Percentiles rank a stretch among this genome's conserved stretches.
These are phyloP conservation scores for Podospora comata DNA, from an alignment of 495 filamentous ascomycete genomes.

Conservation along the genomic window DNA sequence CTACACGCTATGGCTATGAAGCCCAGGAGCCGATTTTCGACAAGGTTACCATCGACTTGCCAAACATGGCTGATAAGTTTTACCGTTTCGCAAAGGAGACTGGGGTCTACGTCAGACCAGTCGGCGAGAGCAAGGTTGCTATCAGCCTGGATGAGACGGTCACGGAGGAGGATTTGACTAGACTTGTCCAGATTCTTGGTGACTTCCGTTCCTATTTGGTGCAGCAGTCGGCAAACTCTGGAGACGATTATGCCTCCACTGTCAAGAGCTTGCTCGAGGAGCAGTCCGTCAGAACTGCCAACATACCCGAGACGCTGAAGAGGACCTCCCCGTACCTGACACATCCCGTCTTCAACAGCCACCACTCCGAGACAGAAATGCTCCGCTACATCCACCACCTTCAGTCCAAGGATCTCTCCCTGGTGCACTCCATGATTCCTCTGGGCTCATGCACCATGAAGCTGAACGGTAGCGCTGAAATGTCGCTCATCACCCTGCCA, in stretches of 20 bases:
- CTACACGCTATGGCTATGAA: constrained; percentile 55
- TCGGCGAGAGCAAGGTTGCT: constrained; percentile 27
- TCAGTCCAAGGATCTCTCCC: constrained; percentile 91
- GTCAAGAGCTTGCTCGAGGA: constrained; percentile 36
- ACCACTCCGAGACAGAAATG: constrained; percentile 96
- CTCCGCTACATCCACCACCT: constrained; percentile 93
- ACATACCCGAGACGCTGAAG: constrained; percentile 58
- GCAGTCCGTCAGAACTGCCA: constrained; percentile 27
- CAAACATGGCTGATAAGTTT: constrained; percentile 13
- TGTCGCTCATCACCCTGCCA: constrained; percentile 75
- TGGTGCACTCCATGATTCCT: constrained; percentile 98
- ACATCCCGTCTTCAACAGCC: constrained; percentile 93
- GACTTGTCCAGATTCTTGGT: constrained; percentile 25
- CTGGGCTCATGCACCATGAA: constrained; percentile 99
- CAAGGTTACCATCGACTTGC: constrained; percentile 65
- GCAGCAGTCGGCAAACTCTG: constrained; percentile 14
- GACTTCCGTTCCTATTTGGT: constrained; percentile 7
- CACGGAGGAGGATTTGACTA: constrained; percentile 31
- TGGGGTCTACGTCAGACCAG: constrained; percentile 29
- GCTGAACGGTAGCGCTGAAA: constrained; percentile 93
- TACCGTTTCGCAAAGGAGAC: constrained; percentile 13
- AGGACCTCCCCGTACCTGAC: constrained; percentile 76
- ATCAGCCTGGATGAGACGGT: constrained; percentile 46
- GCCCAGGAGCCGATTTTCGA: constrained; percentile 43
- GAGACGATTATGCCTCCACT: constrained; percentile 7